A percentile compares a stretch with the other conserved stretches of the same genome.
Conservation (phyloP, 1,284 basidiomycete species). For the Sanghuangporus baumii region DNA sequence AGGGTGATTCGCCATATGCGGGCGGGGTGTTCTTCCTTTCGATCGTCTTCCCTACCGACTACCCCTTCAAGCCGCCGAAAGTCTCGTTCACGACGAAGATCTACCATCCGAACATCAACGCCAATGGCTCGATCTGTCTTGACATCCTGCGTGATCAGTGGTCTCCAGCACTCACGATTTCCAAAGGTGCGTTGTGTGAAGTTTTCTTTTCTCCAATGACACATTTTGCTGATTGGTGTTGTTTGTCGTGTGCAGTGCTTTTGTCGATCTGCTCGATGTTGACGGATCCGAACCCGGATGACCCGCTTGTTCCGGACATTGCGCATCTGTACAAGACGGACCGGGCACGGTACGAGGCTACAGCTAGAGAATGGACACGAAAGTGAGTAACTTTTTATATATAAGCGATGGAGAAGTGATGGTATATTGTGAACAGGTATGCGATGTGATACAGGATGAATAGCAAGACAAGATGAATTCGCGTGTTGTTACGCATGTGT, state of each 20-base stretch:
- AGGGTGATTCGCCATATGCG: conserved; percentile 93
- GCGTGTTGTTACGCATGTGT: background rate
- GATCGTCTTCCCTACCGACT: conserved; percentile 91
- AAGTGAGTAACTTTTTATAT: conserved; percentile 62
- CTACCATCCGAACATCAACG: conserved; percentile 97
- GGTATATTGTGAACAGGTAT: conserved; percentile 34
- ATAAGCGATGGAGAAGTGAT: conserved; percentile 18
- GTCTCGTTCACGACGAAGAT: conserved; percentile 99
- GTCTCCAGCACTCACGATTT: conserved; percentile 97
- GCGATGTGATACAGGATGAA: conserved; percentile 42
- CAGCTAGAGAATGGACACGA: conserved; percentile 95
- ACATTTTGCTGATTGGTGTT: background rate
- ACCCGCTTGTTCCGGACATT: conserved; percentile 80
- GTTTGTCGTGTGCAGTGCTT: conserved; percentile 50
- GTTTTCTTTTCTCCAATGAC: background rate
- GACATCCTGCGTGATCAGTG: conserved; percentile 97
- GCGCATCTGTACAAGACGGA: conserved; percentile 96
- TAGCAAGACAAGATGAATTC: background rate
- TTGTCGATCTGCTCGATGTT: conserved; percentile 96
- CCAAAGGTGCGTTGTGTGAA: conserved; percentile 68
- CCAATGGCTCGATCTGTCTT: conserved; percentile 96
- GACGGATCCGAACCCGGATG: conserved; percentile 96
- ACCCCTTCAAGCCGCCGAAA: conserved; percentile 99
- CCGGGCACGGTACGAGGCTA: conserved; percentile 88
- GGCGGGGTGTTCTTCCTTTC: conserved; percentile 97